These are phyloP conservation scores for Termitomyces sp. DNA, from an alignment of 768 basidiomycete species.

Conservation along the genomic window DNA sequence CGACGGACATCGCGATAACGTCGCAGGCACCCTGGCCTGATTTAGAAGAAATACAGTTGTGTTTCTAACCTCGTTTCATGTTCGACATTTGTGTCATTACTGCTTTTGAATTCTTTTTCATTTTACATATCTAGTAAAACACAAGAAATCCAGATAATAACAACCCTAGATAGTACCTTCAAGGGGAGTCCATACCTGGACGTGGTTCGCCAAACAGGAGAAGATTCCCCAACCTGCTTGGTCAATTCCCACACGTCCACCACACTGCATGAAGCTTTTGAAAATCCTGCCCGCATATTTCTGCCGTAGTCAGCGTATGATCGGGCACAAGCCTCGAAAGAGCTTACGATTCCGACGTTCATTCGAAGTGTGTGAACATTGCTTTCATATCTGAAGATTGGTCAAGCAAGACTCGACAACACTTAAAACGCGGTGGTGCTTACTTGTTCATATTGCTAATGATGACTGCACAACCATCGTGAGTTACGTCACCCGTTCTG, in stretches of 20 bases:
- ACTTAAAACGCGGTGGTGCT: slow-evolving; percentile 9
- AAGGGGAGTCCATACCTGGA: slow-evolving; percentile 55
- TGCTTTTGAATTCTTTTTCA: neutral
- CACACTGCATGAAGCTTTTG: slow-evolving; percentile 41
- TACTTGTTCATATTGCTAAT: slow-evolving; percentile 55
- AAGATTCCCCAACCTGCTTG: slow-evolving; percentile 63
- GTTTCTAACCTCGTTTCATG: neutral
- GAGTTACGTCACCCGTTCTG: slow-evolving; percentile 51
- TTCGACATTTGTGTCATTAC: neutral
- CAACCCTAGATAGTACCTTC: neutral
- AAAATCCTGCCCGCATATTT: slow-evolving; percentile 36
- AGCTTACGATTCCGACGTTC: slow-evolving; percentile 59
- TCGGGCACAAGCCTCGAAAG: neutral
- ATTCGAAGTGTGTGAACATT: slow-evolving; percentile 50
- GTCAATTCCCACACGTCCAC: slow-evolving; percentile 42
- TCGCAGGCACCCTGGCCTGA: slow-evolving; percentile 6
- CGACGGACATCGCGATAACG: slow-evolving; percentile 1
- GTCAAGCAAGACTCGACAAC: neutral
- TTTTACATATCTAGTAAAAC: neutral
- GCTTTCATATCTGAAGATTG: slow-evolving; percentile 21
- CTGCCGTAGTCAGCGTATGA: slow-evolving; percentile 15
- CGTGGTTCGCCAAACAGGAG: slow-evolving; percentile 46
- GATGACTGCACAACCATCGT: slow-evolving; percentile 65
- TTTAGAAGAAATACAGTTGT: neutral
- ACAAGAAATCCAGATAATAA: neutral